A percentile compares a stretch with the other conserved stretches of the same genome.
Conservation (phyloP, 371 early-diverging fungal species). For the Haplosporangium sp. region DNA sequence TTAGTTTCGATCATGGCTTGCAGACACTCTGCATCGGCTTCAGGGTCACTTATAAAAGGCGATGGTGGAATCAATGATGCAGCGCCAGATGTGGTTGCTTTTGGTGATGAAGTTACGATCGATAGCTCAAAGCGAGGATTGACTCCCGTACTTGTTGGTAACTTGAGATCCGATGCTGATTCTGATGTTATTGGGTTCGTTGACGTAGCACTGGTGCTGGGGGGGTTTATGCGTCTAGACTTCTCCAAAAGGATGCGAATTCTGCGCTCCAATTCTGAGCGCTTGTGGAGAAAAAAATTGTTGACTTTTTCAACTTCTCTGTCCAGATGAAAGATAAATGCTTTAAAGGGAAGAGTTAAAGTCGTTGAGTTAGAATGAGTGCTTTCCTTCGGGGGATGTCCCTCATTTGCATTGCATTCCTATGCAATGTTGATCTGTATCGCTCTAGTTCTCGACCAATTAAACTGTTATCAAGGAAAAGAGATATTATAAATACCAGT, state of each 20-base stretch:
- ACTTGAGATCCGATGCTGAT: conserved; percentile 28
- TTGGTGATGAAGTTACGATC: conserved; percentile 22
- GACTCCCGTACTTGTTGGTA: background rate
- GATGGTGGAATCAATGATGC: conserved; percentile 30
- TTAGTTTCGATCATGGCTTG: conserved; percentile 71
- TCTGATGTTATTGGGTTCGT: background rate
- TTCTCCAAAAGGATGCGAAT: conserved; percentile 72
- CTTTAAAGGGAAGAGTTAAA: conserved; percentile 41
- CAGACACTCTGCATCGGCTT: conserved; percentile 66
- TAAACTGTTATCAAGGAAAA: background rate
- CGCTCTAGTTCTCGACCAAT: background rate
- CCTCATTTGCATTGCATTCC: background rate
- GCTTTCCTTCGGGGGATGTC: background rate
- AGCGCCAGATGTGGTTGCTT: background rate
- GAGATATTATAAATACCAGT: conserved; percentile 51
- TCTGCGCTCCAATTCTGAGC: conserved; percentile 69
- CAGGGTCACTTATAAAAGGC: conserved; percentile 45
- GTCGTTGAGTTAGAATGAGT: background rate
- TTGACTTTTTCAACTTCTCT: conserved; percentile 79
- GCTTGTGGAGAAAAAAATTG: conserved; percentile 71
- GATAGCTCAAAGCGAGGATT: conserved; percentile 30
- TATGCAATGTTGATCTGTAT: background rate
- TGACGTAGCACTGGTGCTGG: conserved; percentile 3
- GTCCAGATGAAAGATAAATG: conserved; percentile 72
- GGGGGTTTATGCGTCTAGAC: conserved; percentile 47